Percentiles rank a stretch among this genome's conserved stretches.
Evolutionary conservation across 1,139 yeast species (phyloP).

Genomic region (Blastobotrys petasosporus): DNA sequence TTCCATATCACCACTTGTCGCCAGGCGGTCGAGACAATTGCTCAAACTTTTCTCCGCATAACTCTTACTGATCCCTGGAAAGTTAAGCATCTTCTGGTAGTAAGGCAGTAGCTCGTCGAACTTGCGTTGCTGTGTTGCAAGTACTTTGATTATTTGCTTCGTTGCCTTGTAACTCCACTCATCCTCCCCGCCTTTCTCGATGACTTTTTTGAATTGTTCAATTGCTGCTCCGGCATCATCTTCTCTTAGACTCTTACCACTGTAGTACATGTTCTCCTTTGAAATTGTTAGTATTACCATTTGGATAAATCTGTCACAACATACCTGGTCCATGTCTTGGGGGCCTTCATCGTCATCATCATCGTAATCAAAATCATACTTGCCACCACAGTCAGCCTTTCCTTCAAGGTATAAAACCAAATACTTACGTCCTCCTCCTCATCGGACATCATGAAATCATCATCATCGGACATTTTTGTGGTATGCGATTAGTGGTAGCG

Average conservation of each 20-base stretch:
- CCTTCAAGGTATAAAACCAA: neutral
- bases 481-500: neutral
- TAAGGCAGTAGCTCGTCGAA: conserved; percentile 35
- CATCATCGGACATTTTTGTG: conserved; percentile 48
- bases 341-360: conserved; percentile 43
- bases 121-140: conserved; percentile 34
- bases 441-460: conserved; percentile 47
- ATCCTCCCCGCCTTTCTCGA: conserved; percentile 30
- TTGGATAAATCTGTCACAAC: neutral
- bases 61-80: conserved; percentile 31
- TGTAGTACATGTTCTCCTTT: conserved; percentile 51
- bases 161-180: conserved; percentile 49
- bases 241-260: conserved; percentile 55
- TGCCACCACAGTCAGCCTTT: neutral
- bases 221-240: conserved; percentile 49
- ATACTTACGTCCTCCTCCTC: conserved; percentile 42
- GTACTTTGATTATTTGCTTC: conserved; percentile 61
- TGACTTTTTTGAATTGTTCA: conserved; percentile 38
- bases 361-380: conserved; percentile 61
- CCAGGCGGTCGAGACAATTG: conserved; percentile 41
- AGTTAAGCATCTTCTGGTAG: conserved; percentile 32
- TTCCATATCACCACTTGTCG: conserved; percentile 19
- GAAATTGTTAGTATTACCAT: neutral
- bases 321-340: conserved; percentile 12
- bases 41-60: conserved; percentile 61